These are phyloP conservation scores for Colletotrichum sp. DNA, from an alignment of 2,329 filamentous ascomycete genomes.

Conservation along the genomic window DNA sequence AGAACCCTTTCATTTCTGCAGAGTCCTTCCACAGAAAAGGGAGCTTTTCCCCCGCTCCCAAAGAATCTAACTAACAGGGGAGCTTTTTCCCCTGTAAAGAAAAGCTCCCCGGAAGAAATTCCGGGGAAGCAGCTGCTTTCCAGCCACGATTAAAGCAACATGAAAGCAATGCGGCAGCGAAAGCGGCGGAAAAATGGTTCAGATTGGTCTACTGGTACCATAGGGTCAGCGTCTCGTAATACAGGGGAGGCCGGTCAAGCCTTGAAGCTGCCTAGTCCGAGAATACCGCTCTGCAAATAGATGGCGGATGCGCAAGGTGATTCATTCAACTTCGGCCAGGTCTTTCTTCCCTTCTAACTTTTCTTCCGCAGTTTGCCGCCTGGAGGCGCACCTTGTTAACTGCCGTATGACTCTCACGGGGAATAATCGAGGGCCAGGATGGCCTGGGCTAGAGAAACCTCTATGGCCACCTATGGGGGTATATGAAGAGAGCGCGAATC, in stretches of 20 bases:
- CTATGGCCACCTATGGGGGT: no score
- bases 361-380: no score
- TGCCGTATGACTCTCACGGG: no score
- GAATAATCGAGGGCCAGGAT: no score
- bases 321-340: no score
- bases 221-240: not conserved
- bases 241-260: not conserved
- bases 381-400: no score
- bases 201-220: not conserved
- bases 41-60: not conserved
- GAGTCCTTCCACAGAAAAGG: not conserved
- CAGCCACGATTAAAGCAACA: not conserved
- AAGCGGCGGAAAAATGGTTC: not conserved
- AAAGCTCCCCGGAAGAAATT: no score
- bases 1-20: not conserved
- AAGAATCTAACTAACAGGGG: not conserved
- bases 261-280: accelerated
- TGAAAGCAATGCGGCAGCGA: not conserved
- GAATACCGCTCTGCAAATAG: not conserved
- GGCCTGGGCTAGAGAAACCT: no score
- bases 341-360: no score
- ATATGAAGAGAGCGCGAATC: no score
- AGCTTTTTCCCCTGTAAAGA: not conserved
- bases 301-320: not conserved
- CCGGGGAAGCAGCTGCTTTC: not conserved